Conservation (phyloP, 305 asterid species). For the Fraxinus sp. region DNA sequence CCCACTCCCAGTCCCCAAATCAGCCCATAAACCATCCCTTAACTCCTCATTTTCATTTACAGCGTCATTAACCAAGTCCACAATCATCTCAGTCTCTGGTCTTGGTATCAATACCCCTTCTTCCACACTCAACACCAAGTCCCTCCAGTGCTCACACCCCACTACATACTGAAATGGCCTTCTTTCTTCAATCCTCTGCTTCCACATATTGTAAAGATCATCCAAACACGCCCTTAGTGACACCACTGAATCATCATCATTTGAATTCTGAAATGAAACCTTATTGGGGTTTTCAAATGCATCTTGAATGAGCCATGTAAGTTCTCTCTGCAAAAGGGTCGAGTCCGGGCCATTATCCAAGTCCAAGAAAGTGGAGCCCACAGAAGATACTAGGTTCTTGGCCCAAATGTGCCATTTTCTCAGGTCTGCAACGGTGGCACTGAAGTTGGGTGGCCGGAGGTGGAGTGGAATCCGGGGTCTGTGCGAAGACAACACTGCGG, state of each 20-base stretch:
- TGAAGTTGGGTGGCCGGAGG: conserved; percentile 60
- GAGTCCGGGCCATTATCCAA: conserved; percentile 79
- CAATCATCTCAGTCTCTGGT: conserved; percentile 84
- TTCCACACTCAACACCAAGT: conserved; percentile 69
- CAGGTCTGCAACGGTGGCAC: conserved; percentile 48
- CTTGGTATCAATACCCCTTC: conserved; percentile 92
- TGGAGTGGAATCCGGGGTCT: conserved; percentile 61
- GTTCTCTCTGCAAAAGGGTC: conserved; percentile 60
- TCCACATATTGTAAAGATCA: conserved; percentile 65
- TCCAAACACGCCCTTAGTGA: conserved; percentile 62
- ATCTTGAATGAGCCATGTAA: conserved; percentile 78
- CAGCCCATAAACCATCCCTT: conserved; percentile 70
- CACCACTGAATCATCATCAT: conserved; percentile 24
- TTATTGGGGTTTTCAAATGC: conserved; percentile 42
- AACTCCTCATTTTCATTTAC: conserved; percentile 37
- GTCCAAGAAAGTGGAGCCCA: conserved; percentile 57
- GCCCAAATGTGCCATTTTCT: conserved; percentile 82
- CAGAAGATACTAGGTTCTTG: conserved; percentile 46
- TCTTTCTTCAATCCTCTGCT: conserved; percentile 60
- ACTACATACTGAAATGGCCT: conserved; percentile 79
- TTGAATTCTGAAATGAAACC: conserved; percentile 16
- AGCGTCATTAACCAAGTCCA: conserved; percentile 62
- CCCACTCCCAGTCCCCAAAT: conserved; percentile 93
- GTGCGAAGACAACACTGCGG: conserved; percentile 30
- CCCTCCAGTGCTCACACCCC: conserved; percentile 97